Evolutionary conservation across 2,329 filamentous ascomycete genomes (phyloP), one percentile per base, ranked within the genome.

Genomic region (Chrysoporthe deuterocubensis): DNA sequence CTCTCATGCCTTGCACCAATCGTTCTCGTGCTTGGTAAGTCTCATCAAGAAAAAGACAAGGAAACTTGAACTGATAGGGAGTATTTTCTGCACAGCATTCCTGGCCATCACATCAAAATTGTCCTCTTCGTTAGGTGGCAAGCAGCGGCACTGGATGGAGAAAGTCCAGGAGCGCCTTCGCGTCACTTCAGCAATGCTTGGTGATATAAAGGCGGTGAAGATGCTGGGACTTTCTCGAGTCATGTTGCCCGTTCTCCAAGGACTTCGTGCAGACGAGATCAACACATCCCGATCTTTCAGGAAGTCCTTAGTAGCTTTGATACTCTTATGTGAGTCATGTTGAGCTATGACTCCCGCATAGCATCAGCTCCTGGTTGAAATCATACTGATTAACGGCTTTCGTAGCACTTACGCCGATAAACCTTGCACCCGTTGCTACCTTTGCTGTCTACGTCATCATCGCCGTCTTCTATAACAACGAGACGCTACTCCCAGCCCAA

Each of bases 231-330:
- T 54, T 11, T 54, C 50, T 26, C n/a, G n/a, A 54, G 46, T 50
- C 46, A 21, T 50, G 4, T 6, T 18, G 16, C 14, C 46, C n/a
- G 6, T 50, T 5, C 73, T 80, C n/a, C 70, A 73, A 11, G 60
- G 65, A 8, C 71, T 79, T 7, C 77, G 81, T 2, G 67, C 76
- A 4, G 73, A 77, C 14, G 80, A 82, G 62, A 73, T 82, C 9
- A 72, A 68, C n/a, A 72, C 77, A 1, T 78, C 78, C 26, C 71
- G 74, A 6, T 75, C 75, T 11, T 80, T 80, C 48, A 75, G 80
- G 2, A 43, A 43, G 62, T 77, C 1, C 70, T 80, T 34, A 73
- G 74, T 32, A 75, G 65, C 74, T 3, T 70, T 75, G 7, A 67
- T 82, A 43, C 13, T 43, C 7, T 13, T 43, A 43, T 43, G 40